These are phyloP conservation scores for Cyberlindnera maritima DNA, from an alignment of 805 yeast species.

Conservation along the genomic window DNA sequence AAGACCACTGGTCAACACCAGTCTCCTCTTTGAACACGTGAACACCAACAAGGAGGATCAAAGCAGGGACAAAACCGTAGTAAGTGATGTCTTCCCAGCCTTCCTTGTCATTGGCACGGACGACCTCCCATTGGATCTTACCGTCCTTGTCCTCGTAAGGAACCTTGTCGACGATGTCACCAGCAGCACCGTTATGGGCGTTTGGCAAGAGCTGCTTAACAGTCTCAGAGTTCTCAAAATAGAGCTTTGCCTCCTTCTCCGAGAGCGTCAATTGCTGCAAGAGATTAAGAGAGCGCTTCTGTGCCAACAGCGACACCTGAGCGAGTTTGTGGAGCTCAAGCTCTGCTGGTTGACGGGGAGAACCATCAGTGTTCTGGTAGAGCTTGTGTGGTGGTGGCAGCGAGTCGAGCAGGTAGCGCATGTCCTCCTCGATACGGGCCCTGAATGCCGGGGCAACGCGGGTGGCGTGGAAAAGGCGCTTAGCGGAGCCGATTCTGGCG, in stretches of 20 bases:
- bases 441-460: conserved; percentile 30
- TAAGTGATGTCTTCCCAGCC: conserved; percentile 83
- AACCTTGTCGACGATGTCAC: conserved; percentile 76
- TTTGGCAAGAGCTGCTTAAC: conserved; percentile 51
- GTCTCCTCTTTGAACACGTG: conserved; percentile 50
- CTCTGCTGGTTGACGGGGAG: conserved; percentile 67
- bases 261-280: conserved; percentile 47
- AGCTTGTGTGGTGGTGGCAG: conserved; percentile 64
- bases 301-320: conserved; percentile 59
- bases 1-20: conserved; percentile 72
- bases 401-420: conserved; percentile 57
- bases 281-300: conserved; percentile 51
- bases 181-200: conserved; percentile 43
- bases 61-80: conserved; percentile 69
- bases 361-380: conserved; percentile 74
- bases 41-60: conserved; percentile 52
- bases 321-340: conserved; percentile 71
- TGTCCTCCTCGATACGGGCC: conserved; percentile 54
- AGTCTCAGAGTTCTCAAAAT: conserved; percentile 58
- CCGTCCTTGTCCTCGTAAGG: conserved; percentile 83
- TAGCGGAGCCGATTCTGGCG: neutral
- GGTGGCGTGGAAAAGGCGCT: conserved; percentile 2
- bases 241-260: conserved; percentile 51
- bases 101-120: conserved; percentile 72
- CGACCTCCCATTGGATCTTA: conserved; percentile 72